Percentiles rank a stretch among this genome's conserved stretches.
Evolutionary conservation across 202 grass and related monocot species (phyloP).

Genomic region (Eragrostis tef): DNA sequence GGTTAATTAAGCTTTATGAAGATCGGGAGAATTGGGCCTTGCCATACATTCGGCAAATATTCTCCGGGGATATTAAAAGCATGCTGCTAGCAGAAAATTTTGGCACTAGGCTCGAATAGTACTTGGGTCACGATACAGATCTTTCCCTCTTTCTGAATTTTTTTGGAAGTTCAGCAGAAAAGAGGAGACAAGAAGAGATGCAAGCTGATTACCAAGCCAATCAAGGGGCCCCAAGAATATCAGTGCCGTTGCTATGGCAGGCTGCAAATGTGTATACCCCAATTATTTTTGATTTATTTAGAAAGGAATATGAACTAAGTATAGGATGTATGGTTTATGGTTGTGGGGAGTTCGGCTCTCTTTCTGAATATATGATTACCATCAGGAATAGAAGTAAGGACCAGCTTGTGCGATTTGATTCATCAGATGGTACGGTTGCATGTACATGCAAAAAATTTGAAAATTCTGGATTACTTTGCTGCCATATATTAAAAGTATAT

Average conservation of each 20-base stretch:
- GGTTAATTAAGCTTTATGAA: constrained; percentile 71
- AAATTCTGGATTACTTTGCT: constrained; percentile 77
- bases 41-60: constrained; percentile 57
- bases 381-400: constrained; percentile 74
- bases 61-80: constrained; percentile 69
- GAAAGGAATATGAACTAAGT: constrained; percentile 72
- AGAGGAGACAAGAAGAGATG: constrained; percentile 67
- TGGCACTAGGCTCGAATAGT: constrained; percentile 49
- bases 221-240: constrained; percentile 57
- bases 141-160: constrained; percentile 58
- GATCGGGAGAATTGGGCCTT: constrained; percentile 80
- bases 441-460: constrained; percentile 91
- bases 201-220: constrained; percentile 79
- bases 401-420: constrained; percentile 76
- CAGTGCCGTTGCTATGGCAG: constrained; percentile 73
- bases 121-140: constrained; percentile 57
- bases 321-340: constrained; percentile 69
- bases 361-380: constrained; percentile 70
- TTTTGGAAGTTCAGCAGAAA: constrained; percentile 58
- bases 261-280: constrained; percentile 80
- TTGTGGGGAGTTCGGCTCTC: constrained; percentile 68
- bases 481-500: constrained; percentile 88
- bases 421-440: constrained; percentile 62
- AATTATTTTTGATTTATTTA: constrained; percentile 63
- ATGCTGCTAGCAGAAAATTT: constrained; percentile 63